These are phyloP conservation scores for Coemansia sp. DNA, from an alignment of 192 early-diverging fungal genomes.

Conservation along the genomic window DNA sequence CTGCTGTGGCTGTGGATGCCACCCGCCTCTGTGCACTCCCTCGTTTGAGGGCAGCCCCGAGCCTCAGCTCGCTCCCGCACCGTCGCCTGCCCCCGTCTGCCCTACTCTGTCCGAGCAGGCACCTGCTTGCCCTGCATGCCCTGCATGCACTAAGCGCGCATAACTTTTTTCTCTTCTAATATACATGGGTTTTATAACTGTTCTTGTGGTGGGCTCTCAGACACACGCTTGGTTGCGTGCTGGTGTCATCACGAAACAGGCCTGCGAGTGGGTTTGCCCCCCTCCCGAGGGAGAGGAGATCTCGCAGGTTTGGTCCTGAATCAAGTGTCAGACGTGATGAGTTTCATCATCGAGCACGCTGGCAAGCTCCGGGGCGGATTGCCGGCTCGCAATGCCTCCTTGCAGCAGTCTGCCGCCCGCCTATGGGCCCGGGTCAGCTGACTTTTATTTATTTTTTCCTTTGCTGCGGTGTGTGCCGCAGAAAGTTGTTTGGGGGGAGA, in stretches of 20 bases:
- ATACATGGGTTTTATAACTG: not conserved
- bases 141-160: conserved; percentile 2
- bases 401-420: not conserved
- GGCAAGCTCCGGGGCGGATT: not conserved
- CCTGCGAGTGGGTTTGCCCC: conserved; percentile 40
- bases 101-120: conserved; percentile 25
- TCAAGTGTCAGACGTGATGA: conserved; percentile 30
- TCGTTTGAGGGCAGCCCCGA: conserved; percentile 38
- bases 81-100: conserved; percentile 32
- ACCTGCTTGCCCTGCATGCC: conserved; percentile 32
- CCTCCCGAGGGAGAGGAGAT: conserved; percentile 5
- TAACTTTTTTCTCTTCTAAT: not conserved
- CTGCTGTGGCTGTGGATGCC: conserved; percentile 41
- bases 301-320: conserved; percentile 28
- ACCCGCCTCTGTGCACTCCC: conserved; percentile 41
- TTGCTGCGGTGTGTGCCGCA: conserved; percentile 3
- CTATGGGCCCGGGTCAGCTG: not conserved
- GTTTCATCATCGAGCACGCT: conserved; percentile 41
- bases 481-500: no score
- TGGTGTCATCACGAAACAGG: conserved; percentile 43
- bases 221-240: conserved; percentile 38
- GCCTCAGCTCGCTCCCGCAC: conserved; percentile 18
- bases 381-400: not conserved
- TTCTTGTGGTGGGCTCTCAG: conserved; percentile 28
- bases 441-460: not conserved